Conservation (phyloP, 805 yeast genomes). For the Komagataella pseudopastoris region DNA sequence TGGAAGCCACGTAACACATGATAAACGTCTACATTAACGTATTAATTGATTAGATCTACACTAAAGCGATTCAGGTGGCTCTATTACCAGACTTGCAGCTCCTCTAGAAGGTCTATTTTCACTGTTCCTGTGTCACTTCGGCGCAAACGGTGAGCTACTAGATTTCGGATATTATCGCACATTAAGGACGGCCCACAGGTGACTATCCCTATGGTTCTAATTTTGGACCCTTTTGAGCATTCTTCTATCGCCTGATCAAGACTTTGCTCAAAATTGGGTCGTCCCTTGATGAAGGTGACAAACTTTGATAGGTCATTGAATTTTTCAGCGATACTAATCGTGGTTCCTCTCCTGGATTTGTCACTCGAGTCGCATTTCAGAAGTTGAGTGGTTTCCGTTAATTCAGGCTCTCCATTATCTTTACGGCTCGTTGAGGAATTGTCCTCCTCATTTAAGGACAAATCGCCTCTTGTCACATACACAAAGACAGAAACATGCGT, state of each 20-base stretch:
- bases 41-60: background rate
- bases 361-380: background rate
- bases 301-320: constrained; percentile 16
- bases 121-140: constrained; percentile 14
- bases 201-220: constrained; percentile 23
- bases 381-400: background rate
- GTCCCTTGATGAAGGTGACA: constrained; percentile 26
- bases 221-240: constrained; percentile 18
- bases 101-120: constrained; percentile 43
- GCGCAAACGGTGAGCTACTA: constrained; percentile 17
- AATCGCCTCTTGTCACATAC: constrained; percentile 13
- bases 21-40: background rate
- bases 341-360: background rate
- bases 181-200: constrained; percentile 42
- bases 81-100: constrained; percentile 40
- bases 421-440: constrained; percentile 2
- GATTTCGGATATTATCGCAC: constrained; percentile 37
- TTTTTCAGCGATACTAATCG: background rate
- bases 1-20: too few species aligned
- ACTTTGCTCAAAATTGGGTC: constrained; percentile 26
- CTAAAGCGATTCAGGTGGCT: background rate
- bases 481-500: constrained; percentile 19
- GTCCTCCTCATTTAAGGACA: constrained; percentile 6
- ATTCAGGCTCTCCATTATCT: background rate
- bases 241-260: constrained; percentile 21